Base-by-base conservation (phyloP, 2,329 filamentous ascomycete species). In the Aspergillus udagawae region DNA sequence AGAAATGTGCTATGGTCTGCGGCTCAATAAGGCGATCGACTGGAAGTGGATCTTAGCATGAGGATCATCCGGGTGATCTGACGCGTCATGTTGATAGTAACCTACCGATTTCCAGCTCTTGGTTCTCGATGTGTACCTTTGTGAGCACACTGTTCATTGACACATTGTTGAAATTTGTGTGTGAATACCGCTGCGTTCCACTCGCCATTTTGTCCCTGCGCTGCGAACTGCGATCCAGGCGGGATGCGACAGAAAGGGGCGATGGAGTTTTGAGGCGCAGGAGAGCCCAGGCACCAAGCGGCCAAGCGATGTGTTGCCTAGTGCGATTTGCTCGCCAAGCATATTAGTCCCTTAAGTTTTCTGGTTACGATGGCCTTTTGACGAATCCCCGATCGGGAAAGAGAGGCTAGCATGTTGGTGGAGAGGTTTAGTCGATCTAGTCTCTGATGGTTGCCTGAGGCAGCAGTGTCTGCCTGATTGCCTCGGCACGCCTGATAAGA, bases 21-120 rank as follows among this genome's bases (percentile, higher is more conserved):
- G 64, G 63, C 45, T 68, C 67, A 32, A 70, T 49, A n/a, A 68
- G 42, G n/a, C 62, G 65, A 63, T 69, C 67, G 38, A 69, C 67
- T 70, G 41, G 32, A 38, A 3, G 32, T 38, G 14, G 32, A 38
- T 38, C 32, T 38, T 7, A 38, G 32, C 32, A 17, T 17, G 14
- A 38, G 32, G 14, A 14, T 38, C 14, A 17, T 7, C 32, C 6
- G 35, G 35, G 25, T n/a, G 20, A 42, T 23, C 44, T 7, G 49
- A 7, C n/a, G 10, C 32, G 14, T 35, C 12, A 2, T 17, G 6
- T 4, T 21, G n/a, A 20, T 8, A 45, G 1, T 25, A 25, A 44
- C 54, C 45, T 51, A 62, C 60, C 60, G 41, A 62, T 52, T 12
- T 49, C 49, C 14, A 62, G 52, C 41, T 53, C 60, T 23, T 62